A percentile compares a stretch with the other conserved stretches of the same genome.
phyloP scores from a whole-genome alignment of 768 basidiomycete genomes.

The Nidularia pulvinata region DNA sequence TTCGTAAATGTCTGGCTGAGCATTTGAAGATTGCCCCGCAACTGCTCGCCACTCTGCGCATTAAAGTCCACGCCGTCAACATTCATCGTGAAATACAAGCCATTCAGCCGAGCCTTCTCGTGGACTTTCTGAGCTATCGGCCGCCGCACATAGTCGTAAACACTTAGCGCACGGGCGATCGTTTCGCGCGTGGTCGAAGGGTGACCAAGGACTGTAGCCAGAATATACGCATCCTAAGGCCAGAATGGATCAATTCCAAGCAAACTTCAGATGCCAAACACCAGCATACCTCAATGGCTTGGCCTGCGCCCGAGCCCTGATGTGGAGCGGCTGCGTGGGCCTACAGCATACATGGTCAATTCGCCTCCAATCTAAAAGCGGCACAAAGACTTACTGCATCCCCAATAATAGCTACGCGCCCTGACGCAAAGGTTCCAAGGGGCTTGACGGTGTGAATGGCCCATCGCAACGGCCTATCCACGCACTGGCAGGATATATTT shows the following conservation, averaged over 20 bases:
- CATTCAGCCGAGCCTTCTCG: constrained; percentile 36
- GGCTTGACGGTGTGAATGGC: constrained; percentile 59
- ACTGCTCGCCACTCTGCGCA: constrained; percentile 17
- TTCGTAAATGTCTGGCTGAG: constrained; percentile 40
- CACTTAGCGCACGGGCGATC: constrained; percentile 34
- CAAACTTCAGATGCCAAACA: neutral
- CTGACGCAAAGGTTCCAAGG: constrained; percentile 48
- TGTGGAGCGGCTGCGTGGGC: constrained; percentile 56
- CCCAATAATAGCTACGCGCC: constrained; percentile 45
- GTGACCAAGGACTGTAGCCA: constrained; percentile 45
- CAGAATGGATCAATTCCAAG: constrained; percentile 27
- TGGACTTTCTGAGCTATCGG: constrained; percentile 39
- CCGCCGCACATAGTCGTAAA: constrained; percentile 51
- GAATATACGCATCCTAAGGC: constrained; percentile 46
- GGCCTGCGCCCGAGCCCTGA: constrained; percentile 59
- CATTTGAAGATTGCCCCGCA: constrained; percentile 28
- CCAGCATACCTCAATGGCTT: constrained; percentile 50
- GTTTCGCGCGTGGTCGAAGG: constrained; percentile 32
- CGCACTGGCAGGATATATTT: constrained; percentile 36
- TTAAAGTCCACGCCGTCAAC: constrained; percentile 27
- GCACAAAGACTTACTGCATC: constrained; percentile 39
- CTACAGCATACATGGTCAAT: constrained; percentile 4
- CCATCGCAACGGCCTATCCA: constrained; percentile 56
- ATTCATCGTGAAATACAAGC: constrained; percentile 37
- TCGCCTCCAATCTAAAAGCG: neutral